Base-by-base conservation (phyloP, 2,329 filamentous ascomycete species). In the Cladosporium velox region DNA sequence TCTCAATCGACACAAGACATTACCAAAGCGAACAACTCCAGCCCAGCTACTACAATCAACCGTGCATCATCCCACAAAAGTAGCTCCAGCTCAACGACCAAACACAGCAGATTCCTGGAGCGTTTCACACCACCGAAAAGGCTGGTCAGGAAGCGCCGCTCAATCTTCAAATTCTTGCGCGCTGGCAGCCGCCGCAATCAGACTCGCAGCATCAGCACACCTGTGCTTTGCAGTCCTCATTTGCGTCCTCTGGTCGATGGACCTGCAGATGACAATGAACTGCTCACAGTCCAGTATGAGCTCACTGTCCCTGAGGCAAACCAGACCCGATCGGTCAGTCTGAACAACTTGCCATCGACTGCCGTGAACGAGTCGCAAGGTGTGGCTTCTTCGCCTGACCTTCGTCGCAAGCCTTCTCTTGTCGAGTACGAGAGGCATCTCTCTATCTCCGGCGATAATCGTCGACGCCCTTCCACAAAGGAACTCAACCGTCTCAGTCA, bases 371-470 rank as follows among this genome's bases (percentile, higher is more conserved):
- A 57, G 18, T 21, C 51, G 21, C 61, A 64, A 26, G 55, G 26
- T 12, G 47, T 52, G 18, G 41, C 64, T 7, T 54, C 44, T 34
- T 65, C 64, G 24, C 64, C 64, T 18, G 64, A 65, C 21, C 57
- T 65, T 32, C 44, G 44, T 11, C 64, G 64, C 47, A 65, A 60
- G 15, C 47, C 64, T 18, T 65, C 64, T 30, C 47, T 75, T 15
- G 67, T 68, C 14, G 72, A 75, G 11, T 76, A 76, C 59, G 73
- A 76, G 47, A 69, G 70, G 4, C 69, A 63, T 10, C 69, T 76
- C 10, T 71, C 73, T 5, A 58, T 72, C 14, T 61, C 58, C 12
- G 74, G 74, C 18, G 72, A 76, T 60, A 65, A 71, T 61, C 73
- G 74, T 21, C 72, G 74, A 24, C 68, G 72, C 21, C 72, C 71